Evolutionary conservation across 116 monocot genomes (phyloP).

Genomic region (Phalaenopsis hybrid): DNA sequence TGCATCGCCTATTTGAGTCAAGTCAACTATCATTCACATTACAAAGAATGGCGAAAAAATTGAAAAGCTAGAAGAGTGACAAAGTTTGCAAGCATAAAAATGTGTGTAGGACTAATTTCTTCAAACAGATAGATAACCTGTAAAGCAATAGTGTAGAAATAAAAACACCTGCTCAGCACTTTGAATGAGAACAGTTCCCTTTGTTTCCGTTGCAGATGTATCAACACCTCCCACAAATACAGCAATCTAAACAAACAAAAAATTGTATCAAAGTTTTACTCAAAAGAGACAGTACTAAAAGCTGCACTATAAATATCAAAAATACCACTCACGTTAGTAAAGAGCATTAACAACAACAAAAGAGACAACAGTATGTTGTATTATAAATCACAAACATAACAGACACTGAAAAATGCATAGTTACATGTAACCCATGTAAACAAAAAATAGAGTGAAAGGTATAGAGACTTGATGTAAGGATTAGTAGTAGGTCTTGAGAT

Average conservation of each 20-base stretch:
- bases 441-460: not conserved
- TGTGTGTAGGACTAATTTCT: not conserved
- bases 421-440: not conserved
- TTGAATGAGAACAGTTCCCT: conserved; percentile 95
- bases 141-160: not conserved
- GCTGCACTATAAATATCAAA: not conserved
- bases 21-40: not conserved
- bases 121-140: not conserved
- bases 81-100: not conserved
- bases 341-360: no score
- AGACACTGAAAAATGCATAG: not conserved
- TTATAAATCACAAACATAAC: not conserved
- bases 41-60: not conserved
- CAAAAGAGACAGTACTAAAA: not conserved
- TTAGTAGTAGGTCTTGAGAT: not conserved
- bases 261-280: not conserved
- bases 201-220: conserved; percentile 99
- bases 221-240: conserved; percentile 98
- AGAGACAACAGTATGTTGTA: not conserved
- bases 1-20: not conserved
- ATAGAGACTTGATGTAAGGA: not conserved
- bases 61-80: not conserved
- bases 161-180: conserved; percentile 71
- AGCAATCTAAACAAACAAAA: conserved; percentile 54
- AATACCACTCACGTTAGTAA: not conserved